A percentile compares a stretch with the other conserved stretches of the same genome.
These are phyloP conservation scores for Ambispora gerdemannii DNA, from an alignment of 192 early-diverging fungal species.

Conservation along the genomic window DNA sequence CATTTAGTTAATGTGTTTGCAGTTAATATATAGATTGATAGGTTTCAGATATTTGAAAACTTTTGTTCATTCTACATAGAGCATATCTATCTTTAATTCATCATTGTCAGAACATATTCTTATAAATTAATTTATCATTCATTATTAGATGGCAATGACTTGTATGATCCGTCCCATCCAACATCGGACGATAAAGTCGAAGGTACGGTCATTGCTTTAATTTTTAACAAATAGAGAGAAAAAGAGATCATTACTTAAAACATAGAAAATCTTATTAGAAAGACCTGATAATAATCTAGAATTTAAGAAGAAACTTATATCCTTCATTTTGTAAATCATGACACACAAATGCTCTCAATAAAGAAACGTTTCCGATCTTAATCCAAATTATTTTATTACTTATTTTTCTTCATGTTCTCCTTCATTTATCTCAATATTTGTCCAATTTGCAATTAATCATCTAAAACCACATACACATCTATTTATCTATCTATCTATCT, in stretches of 20 bases:
- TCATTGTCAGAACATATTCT: background rate
- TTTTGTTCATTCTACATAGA: background rate
- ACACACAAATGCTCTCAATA: background rate
- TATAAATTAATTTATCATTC: background rate
- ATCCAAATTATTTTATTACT: background rate
- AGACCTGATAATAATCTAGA: background rate
- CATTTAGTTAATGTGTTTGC: background rate
- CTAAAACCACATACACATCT: background rate
- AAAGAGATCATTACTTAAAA: too few relatives aligned
- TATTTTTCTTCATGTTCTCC: background rate
- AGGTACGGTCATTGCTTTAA: background rate
- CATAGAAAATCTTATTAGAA: too few relatives aligned
- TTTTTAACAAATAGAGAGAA: background rate
- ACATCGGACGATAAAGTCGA: background rate
- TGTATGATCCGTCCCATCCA: background rate
- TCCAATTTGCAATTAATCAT: background rate
- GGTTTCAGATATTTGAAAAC: background rate
- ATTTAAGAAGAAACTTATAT: background rate
- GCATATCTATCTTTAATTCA: background rate
- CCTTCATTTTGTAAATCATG: background rate
- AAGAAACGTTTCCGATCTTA: background rate
- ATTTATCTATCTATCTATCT: background rate
- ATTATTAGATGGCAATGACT: background rate
- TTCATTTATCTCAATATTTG: conserved; percentile 5
- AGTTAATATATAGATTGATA: background rate